phyloP scores from a whole-genome alignment of 192 early-diverging fungal species.

The Allomyces macrogynus region DNA sequence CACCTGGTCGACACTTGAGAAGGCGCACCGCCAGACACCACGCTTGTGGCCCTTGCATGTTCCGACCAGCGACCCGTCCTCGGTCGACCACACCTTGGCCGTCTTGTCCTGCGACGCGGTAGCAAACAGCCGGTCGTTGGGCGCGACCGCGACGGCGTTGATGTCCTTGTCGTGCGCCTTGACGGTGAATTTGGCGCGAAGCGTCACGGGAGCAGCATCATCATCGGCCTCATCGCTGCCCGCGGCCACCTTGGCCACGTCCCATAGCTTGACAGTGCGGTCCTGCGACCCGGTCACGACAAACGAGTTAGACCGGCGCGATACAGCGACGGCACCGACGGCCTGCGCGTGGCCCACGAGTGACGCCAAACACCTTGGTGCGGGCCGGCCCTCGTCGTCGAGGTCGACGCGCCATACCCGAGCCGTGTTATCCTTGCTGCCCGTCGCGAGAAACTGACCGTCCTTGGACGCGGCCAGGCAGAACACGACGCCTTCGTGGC shows the following conservation, averaged over 20 bases:
- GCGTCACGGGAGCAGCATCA: constrained; percentile 10
- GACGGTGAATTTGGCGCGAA: constrained; percentile 49
- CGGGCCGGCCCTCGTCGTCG: constrained; percentile 17
- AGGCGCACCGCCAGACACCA: constrained; percentile 82
- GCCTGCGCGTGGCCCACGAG: constrained; percentile 83
- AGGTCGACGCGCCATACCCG: constrained; percentile 58
- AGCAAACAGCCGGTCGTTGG: constrained; percentile 80
- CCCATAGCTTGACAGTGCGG: constrained; percentile 89
- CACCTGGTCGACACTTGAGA: constrained; percentile 84
- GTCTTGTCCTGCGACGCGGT: constrained; percentile 90
- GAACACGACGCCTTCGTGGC: constrained; percentile 75
- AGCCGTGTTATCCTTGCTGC: constrained; percentile 79
- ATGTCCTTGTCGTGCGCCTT: constrained; percentile 95
- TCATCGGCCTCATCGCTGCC: constrained; percentile 2
- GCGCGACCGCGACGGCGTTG: constrained; percentile 74
- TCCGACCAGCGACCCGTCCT: constrained; percentile 58
- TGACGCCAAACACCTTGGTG: constrained; percentile 34
- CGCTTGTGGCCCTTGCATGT: constrained; percentile 77
- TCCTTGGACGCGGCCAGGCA: constrained; percentile 47
- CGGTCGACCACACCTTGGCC: constrained; percentile 75
- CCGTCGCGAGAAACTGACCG: constrained; percentile 54
- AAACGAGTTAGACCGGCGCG: constrained; percentile 36
- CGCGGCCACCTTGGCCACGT: constrained; percentile 31
- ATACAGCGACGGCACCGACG: constrained; percentile 64
- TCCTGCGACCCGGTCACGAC: constrained; percentile 79